phyloP scores from a whole-genome alignment of 1,284 basidiomycete genomes.

The Ustilago cynodontis region DNA sequence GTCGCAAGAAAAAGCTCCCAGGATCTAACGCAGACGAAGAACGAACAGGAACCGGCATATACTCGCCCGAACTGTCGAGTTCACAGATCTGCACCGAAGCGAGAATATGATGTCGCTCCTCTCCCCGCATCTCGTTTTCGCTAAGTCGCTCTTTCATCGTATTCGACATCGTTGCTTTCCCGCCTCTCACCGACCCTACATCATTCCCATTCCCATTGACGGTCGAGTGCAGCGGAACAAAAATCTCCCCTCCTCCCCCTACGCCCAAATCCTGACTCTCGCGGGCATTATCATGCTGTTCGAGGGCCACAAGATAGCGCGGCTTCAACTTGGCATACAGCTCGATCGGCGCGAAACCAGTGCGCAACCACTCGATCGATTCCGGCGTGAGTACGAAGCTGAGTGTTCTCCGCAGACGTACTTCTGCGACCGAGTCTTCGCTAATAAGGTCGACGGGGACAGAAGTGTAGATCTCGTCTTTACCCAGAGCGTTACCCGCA shows the following conservation, averaged over 20 bases:
- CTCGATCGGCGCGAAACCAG: slow-evolving; percentile 52
- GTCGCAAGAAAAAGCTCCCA: slow-evolving; percentile 88
- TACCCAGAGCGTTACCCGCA: slow-evolving; percentile 46
- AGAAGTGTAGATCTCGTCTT: slow-evolving; percentile 59
- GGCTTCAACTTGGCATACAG: slow-evolving; percentile 50
- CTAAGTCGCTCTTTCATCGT: slow-evolving; percentile 72
- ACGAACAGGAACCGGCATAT: slow-evolving; percentile 84
- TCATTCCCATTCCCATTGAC: slow-evolving; percentile 10
- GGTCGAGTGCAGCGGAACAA: slow-evolving; percentile 32
- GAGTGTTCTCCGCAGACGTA: slow-evolving; percentile 57
- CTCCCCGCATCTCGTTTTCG: slow-evolving; percentile 89
- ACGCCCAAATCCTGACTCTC: slow-evolving; percentile 16
- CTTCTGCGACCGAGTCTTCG: slow-evolving; percentile 37
- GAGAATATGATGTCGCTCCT: slow-evolving; percentile 89
- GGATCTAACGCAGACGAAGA: slow-evolving; percentile 83
- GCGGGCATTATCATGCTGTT: slow-evolving; percentile 48
- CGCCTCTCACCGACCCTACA: neutral
- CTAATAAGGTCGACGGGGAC: slow-evolving; percentile 49
- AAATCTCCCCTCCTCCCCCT: too few relatives aligned
- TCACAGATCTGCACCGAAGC: slow-evolving; percentile 88
- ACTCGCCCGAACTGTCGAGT: slow-evolving; percentile 84
- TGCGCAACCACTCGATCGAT: slow-evolving; percentile 47
- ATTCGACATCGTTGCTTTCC: slow-evolving; percentile 20
- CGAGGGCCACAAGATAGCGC: slow-evolving; percentile 45
- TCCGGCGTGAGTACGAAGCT: slow-evolving; percentile 56